Percentiles rank a stretch among this genome's conserved stretches.
Conservation (phyloP, 139 green algal genomes). For the Deuterostichococcus epilithicus region DNA sequence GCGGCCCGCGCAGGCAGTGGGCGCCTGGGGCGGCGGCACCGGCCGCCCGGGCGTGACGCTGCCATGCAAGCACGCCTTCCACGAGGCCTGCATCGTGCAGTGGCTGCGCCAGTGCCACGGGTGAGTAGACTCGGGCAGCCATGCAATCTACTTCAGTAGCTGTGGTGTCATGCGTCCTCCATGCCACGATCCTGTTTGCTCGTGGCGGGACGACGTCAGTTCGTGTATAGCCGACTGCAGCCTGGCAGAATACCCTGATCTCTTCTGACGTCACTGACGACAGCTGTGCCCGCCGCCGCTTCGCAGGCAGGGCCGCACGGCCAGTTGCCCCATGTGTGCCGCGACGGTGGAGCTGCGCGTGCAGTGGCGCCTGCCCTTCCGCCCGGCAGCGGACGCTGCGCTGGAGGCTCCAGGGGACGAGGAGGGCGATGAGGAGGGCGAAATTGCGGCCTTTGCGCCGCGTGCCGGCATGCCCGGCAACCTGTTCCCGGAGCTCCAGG, state of each 20-base stretch:
- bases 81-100: constrained; percentile 65
- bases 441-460: background rate
- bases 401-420: background rate
- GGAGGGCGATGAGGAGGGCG: background rate
- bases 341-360: constrained; percentile 58
- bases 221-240: background rate
- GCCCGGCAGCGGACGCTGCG: too few species aligned
- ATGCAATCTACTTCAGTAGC: background rate
- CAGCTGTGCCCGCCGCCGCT: background rate
- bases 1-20: background rate
- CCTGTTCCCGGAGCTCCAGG: background rate
- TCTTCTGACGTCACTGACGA: background rate
- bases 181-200: background rate
- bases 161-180: background rate
- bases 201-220: background rate
- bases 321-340: constrained; percentile 80
- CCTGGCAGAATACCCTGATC: background rate
- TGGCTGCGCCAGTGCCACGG: constrained; percentile 78
- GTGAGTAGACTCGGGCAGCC: constrained; percentile 11
- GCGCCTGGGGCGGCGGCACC: background rate
- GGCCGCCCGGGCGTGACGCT: constrained; percentile 35
- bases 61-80: constrained; percentile 72
- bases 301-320: constrained; percentile 37
- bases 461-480: background rate
- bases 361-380: constrained; percentile 37